Evolutionary conservation across 2,329 filamentous ascomycete genomes (phyloP).

Genomic region (Arthrinium puccinioides): DNA sequence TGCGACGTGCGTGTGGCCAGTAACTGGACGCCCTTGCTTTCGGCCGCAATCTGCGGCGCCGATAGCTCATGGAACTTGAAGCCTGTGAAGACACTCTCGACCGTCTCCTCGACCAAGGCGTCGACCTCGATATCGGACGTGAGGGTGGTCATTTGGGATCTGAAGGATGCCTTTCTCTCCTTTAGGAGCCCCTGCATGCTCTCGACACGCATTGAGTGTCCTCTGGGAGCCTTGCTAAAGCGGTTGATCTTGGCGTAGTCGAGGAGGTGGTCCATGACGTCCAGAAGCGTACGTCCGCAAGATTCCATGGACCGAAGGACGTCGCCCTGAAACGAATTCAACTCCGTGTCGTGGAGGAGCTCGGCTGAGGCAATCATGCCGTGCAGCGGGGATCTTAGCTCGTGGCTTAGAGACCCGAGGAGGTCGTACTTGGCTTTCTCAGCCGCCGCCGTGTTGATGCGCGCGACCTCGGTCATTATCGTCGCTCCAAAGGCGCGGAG

Average conservation of each 20-base stretch:
- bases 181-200: no score
- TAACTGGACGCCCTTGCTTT: background rate
- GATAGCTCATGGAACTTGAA: slow-evolving; percentile 22
- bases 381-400: slow-evolving; percentile 53
- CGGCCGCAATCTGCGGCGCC: background rate
- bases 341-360: slow-evolving; percentile 40
- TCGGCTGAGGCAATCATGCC: slow-evolving; percentile 49
- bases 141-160: slow-evolving; percentile 15
- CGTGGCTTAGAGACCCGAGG: slow-evolving; percentile 53
- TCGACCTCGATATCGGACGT: slow-evolving; percentile 27
- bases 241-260: slow-evolving; percentile 49
- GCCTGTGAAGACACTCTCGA: slow-evolving; percentile 39
- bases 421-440: slow-evolving; percentile 49
- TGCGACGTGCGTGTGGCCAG: background rate
- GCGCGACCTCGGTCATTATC: slow-evolving; percentile 48
- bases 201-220: no score
- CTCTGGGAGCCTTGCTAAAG: slow-evolving; percentile 16
- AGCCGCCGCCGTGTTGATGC: slow-evolving; percentile 27
- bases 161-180: no score
- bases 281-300: slow-evolving; percentile 42
- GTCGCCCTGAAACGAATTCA: slow-evolving; percentile 38
- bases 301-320: slow-evolving; percentile 41
- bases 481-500: slow-evolving; percentile 37
- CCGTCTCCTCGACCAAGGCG: slow-evolving; percentile 35
- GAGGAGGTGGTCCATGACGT: slow-evolving; percentile 45